Percentiles rank a stretch among this genome's conserved stretches.
phyloP scores from a whole-genome alignment of 176 grass and related monocot genomes.

The Oropetium thomaeum region DNA sequence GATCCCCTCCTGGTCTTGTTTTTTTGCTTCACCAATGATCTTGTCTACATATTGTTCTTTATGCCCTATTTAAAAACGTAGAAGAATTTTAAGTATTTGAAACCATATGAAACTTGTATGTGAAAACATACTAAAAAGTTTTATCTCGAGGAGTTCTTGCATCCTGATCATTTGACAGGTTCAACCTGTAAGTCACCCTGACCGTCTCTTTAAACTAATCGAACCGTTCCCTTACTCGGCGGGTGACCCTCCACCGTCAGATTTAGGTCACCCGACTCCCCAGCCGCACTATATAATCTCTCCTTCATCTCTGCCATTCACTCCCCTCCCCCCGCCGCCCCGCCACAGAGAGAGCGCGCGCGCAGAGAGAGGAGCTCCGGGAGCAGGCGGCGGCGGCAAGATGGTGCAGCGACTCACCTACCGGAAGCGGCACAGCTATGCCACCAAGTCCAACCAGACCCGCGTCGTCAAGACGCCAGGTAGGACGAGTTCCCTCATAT shows the following conservation, averaged over 20 bases:
- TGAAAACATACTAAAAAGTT: no score
- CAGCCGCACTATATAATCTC: slow-evolving; percentile 20
- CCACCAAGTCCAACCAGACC: slow-evolving; percentile 79
- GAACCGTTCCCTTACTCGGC: slow-evolving; percentile 4
- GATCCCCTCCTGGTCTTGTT: no score
- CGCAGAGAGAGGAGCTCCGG: slow-evolving; percentile 8
- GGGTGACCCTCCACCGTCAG: slow-evolving; percentile 20
- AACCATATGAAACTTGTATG: no score
- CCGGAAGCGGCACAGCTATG: slow-evolving; percentile 72
- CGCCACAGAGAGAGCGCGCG: neutral
- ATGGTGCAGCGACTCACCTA: slow-evolving; percentile 91
- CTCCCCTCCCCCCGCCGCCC: slow-evolving; percentile 3
- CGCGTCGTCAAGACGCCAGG: slow-evolving; percentile 76
- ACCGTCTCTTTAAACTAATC: neutral
- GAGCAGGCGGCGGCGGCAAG: slow-evolving; percentile 24
- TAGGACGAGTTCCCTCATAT: slow-evolving; percentile 4
- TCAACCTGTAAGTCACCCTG: neutral
- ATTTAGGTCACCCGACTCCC: slow-evolving; percentile 53
- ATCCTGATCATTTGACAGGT: neutral
- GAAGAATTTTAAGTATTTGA: no score
- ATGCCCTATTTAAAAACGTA: no score
- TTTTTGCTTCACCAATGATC: no score
- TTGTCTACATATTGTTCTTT: no score
- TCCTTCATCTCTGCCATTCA: neutral
- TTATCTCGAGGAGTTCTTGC: no score